phyloP scores from a whole-genome alignment of 306 rosid genomes.

The Geum urbanum region DNA sequence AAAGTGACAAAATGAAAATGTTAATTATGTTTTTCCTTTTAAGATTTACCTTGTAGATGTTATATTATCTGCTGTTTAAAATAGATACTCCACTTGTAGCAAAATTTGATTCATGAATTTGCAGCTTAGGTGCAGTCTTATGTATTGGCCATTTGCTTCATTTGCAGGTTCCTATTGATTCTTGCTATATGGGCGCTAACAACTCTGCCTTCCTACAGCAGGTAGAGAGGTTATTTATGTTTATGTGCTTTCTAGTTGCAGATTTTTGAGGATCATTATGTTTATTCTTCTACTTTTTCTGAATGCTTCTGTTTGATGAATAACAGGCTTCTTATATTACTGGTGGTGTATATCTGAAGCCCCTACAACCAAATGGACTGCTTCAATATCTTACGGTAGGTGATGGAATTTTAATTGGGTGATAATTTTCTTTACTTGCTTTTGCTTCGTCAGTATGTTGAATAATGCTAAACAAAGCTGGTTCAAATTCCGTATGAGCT shows the following conservation, averaged over 20 bases:
- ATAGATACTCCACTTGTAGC: background rate
- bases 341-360: slow-evolving; percentile 88
- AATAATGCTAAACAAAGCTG: background rate
- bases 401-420: slow-evolving; percentile 23
- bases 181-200: slow-evolving; percentile 72
- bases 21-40: background rate
- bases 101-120: background rate
- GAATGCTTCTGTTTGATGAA: slow-evolving; percentile 28
- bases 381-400: slow-evolving; percentile 91
- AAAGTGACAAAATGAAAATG: background rate
- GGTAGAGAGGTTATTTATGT: slow-evolving; percentile 42
- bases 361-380: slow-evolving; percentile 78
- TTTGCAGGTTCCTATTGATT: slow-evolving; percentile 85
- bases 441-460: background rate
- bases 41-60: background rate
- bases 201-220: slow-evolving; percentile 98
- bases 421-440: background rate
- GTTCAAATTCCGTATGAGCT: background rate
- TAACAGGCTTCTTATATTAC: slow-evolving; percentile 88
- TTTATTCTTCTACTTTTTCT: slow-evolving; percentile 15
- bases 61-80: background rate
- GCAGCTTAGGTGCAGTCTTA: background rate
- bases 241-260: slow-evolving; percentile 23
- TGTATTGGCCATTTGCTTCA: slow-evolving; percentile 18
- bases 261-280: slow-evolving; percentile 11